Evolutionary conservation across 192 early-diverging fungal genomes (phyloP).

Genomic region (Podila minutissima): DNA sequence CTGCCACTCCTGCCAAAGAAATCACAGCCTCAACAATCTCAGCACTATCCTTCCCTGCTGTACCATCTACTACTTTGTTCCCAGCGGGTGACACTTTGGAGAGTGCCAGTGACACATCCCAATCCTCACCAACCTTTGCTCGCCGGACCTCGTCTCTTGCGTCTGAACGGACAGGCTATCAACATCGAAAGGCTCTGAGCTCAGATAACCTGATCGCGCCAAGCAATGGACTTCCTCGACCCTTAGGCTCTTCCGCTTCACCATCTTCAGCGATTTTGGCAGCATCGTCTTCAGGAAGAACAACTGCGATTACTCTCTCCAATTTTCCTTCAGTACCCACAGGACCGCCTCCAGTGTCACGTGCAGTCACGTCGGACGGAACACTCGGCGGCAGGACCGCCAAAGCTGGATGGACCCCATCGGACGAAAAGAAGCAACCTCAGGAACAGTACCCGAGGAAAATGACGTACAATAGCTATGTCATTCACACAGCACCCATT

Average conservation of each 20-base stretch:
- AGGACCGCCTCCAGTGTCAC: neutral
- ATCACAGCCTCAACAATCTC: neutral
- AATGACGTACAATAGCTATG: neutral
- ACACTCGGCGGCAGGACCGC: neutral
- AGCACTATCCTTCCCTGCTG: neutral
- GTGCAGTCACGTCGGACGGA: neutral
- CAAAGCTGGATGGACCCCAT: neutral
- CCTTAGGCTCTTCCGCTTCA: neutral
- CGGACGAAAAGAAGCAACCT: neutral
- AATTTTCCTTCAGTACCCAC: neutral
- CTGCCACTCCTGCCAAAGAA: neutral
- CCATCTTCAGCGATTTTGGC: neutral
- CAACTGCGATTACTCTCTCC: neutral
- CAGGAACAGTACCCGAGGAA: neutral
- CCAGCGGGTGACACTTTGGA: neutral
- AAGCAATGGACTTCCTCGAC: neutral
- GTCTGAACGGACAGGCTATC: too few species aligned
- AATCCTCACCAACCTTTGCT: neutral
- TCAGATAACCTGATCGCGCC: neutral
- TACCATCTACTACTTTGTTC: neutral
- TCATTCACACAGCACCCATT: neutral
- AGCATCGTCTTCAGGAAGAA: neutral
- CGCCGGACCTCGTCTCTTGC: too few species aligned
- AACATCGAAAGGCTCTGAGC: too few species aligned
- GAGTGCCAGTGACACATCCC: neutral